Evolutionary conservation across 306 rosid species (phyloP), one percentile per base, ranked within the genome.

Genomic region (Cucurbita argyrosperma): DNA sequence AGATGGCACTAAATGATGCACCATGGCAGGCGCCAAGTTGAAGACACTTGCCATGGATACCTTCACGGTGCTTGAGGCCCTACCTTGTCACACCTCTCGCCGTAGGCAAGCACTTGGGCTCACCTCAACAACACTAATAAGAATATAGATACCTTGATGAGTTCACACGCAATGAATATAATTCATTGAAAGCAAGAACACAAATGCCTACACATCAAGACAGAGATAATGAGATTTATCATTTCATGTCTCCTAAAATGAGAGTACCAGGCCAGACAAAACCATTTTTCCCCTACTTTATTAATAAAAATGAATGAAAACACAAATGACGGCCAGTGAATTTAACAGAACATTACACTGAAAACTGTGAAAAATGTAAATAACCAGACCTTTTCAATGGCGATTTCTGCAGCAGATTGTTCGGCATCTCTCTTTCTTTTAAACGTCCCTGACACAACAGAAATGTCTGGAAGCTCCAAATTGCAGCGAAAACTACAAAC

Each of bases 361-460:
- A 71, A 65, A 73, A 59, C 21, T 39, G 56, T 71, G 46, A 74
- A 38, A 38, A 80, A 74, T 56, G 42, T 35, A 14, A 56, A 14
- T 76, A 62, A 76, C 67, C 56, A 76, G 75, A 91, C 98, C 97
- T 90, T 84, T 80, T 86, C 85, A 52, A 94, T 56, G 74, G 98
- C 98, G 79, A 94, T 80, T 79, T 89, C 85, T 16, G 98, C 90
- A 6, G 98, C 98, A 74, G 92, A 84, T 79, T 90, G 97, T 82
- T 94, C 98, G 35, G 98, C 97, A 35, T 90, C 97, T 85, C 89
- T 90, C 88, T 94, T 94, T 87, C 83, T 94, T 77, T 73, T 89
- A 78, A 85, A 94, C 60, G 76, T 85, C 59, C 83, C 90, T 16
- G 98, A 90, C n/a, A 78, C 77, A 51, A 94, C 85, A 37, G 85